phyloP scores from a whole-genome alignment of 495 filamentous ascomycete genomes.

The Penicillium riverlandense region DNA sequence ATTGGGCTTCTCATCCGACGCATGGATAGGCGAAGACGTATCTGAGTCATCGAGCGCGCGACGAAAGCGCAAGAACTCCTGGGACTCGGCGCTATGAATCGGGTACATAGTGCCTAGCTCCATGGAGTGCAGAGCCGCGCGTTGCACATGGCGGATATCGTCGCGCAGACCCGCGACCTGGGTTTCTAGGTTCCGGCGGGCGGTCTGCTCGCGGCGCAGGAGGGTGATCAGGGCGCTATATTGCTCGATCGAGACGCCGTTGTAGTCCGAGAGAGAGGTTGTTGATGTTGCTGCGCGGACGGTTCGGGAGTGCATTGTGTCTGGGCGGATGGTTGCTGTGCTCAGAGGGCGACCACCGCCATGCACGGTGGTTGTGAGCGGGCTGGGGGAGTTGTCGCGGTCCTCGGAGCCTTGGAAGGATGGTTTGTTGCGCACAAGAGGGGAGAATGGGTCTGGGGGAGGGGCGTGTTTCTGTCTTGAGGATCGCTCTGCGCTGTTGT shows the following conservation, averaged over 20 bases:
- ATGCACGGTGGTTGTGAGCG: conserved; percentile 1
- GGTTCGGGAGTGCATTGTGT: conserved; percentile 18
- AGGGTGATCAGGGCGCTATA: conserved; percentile 50
- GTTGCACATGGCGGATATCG: conserved; percentile 38
- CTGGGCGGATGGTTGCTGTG: conserved; percentile 34
- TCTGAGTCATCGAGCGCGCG: conserved; percentile 16
- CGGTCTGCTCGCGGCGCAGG: conserved; percentile 48
- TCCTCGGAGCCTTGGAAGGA: conserved; percentile 9
- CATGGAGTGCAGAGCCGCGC: conserved; percentile 26
- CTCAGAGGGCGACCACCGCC: conserved; percentile 24
- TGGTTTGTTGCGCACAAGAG: conserved; percentile 17
- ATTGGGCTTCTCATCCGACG: conserved; percentile 6
- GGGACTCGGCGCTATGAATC: conserved; percentile 25
- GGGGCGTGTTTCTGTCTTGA: conserved; percentile 10
- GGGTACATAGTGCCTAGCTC: conserved; percentile 31
- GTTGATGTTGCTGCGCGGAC: conserved; percentile 25
- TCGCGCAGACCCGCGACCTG: conserved; percentile 45
- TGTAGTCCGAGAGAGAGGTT: conserved; percentile 23
- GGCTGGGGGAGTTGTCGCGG: conserved; percentile 20
- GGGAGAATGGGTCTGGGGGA: conserved; percentile 4
- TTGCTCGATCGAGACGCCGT: conserved; percentile 46
- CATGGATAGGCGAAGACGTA: conserved; percentile 4
- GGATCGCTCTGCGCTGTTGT: conserved; percentile 5
- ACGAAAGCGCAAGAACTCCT: conserved; percentile 27
- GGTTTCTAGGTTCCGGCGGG: conserved; percentile 44